Evolutionary conservation across 495 filamentous ascomycete genomes (phyloP).

Genomic region (Cairneyella variabilis): DNA sequence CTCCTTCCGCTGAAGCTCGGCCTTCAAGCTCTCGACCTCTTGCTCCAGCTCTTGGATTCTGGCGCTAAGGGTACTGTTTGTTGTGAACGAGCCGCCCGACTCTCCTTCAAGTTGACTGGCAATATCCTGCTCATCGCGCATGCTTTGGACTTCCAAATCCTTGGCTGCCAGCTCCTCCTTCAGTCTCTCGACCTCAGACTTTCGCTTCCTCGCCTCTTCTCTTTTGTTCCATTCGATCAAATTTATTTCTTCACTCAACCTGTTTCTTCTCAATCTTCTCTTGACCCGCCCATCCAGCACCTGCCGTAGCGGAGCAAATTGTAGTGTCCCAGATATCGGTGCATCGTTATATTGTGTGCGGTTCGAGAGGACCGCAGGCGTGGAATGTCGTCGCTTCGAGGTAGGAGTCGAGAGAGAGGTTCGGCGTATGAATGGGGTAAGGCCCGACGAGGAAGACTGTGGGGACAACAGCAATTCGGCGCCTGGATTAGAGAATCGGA

Average conservation of each 20-base stretch:
- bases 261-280: conserved; percentile 64
- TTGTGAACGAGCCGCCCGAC: conserved; percentile 7
- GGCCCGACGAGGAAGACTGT: conserved; percentile 51
- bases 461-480: no score
- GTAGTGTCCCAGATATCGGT: conserved; percentile 36
- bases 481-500: conserved; percentile 71
- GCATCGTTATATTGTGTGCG: conserved; percentile 18
- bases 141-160: conserved; percentile 41
- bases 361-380: conserved; percentile 25
- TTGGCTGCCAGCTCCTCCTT: conserved; percentile 48
- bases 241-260: conserved; percentile 74
- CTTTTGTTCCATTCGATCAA: conserved; percentile 55
- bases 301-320: conserved; percentile 67
- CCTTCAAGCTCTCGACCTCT: conserved; percentile 18
- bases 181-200: conserved; percentile 43
- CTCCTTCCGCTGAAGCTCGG: conserved; percentile 21
- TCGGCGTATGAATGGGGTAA: conserved; percentile 64
- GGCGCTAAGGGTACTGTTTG: conserved; percentile 6
- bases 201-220: conserved; percentile 32
- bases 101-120: conserved; percentile 23
- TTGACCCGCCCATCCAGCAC: conserved; percentile 68
- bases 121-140: conserved; percentile 25
- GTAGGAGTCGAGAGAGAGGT: conserved; percentile 50
- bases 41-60: conserved; percentile 23
- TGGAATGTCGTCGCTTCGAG: conserved; percentile 42